These are phyloP conservation scores for Colletotrichum cereale DNA, from an alignment of 2,329 filamentous ascomycete species.

Conservation along the genomic window DNA sequence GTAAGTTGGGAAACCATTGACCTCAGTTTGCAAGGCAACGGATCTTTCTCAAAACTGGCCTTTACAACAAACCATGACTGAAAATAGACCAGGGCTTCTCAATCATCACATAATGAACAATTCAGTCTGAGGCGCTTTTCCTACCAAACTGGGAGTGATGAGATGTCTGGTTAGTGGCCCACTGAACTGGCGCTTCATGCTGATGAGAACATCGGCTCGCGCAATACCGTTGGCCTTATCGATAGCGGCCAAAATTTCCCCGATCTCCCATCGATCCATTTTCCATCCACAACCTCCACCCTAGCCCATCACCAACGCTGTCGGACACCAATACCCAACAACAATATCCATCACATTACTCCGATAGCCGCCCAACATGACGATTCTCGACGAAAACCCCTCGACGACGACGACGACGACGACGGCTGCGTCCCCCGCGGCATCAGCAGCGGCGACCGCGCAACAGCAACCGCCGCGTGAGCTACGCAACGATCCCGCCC, in stretches of 20 bases:
- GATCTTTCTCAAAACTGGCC: not conserved
- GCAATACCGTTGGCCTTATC: slow-evolving; percentile 18
- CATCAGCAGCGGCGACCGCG: slow-evolving; percentile 20
- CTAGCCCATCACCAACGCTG: not conserved
- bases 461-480: slow-evolving; percentile 46
- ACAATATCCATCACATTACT: slow-evolving; percentile 6
- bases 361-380: slow-evolving; percentile 5
- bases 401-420: slow-evolving; percentile 27
- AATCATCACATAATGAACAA: too few species aligned
- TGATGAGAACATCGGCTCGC: not conserved
- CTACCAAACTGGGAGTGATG: not conserved
- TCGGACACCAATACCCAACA: slow-evolving; percentile 1
- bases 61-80: not conserved
- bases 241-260: slow-evolving; percentile 40
- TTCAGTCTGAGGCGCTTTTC: too few species aligned
- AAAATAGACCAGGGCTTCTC: not conserved
- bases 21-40: not conserved
- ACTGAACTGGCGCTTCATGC: not conserved
- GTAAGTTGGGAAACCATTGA: not conserved
- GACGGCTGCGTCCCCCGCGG: slow-evolving; percentile 30
- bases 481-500: slow-evolving; percentile 69
- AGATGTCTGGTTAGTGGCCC: not conserved
- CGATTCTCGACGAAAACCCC: slow-evolving; percentile 13
- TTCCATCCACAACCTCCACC: slow-evolving; percentile 1
- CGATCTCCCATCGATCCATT: slow-evolving; percentile 3